Evolutionary conservation across 805 yeast genomes (phyloP).

Genomic region (Lipomyces yamadae): DNA sequence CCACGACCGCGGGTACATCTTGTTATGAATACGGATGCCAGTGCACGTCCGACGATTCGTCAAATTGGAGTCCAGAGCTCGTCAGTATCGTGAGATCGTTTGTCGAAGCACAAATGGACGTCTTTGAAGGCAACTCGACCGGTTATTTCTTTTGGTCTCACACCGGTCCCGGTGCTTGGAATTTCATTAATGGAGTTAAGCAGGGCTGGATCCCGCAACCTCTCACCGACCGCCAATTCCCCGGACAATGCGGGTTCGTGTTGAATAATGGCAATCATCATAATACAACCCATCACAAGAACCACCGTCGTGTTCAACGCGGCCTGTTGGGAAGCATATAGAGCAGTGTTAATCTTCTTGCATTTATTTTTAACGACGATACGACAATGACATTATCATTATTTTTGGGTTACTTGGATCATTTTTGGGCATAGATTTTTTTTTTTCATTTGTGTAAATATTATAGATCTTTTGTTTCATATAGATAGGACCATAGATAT

Average conservation of each 20-base stretch:
- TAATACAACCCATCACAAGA: too few species aligned
- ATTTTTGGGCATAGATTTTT: background rate
- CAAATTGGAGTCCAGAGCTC: slow-evolving; percentile 63
- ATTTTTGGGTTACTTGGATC: background rate
- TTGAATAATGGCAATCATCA: slow-evolving; percentile 4
- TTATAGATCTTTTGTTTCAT: background rate
- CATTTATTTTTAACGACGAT: too few species aligned
- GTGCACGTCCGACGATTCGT: slow-evolving; percentile 50
- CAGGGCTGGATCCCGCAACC: slow-evolving; percentile 82
- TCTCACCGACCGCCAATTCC: slow-evolving; percentile 65
- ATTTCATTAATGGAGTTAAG: slow-evolving; percentile 62
- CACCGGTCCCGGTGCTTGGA: slow-evolving; percentile 90
- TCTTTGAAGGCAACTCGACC: slow-evolving; percentile 61
- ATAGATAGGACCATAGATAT: too few species aligned
- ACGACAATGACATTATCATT: background rate
- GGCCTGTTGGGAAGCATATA: slow-evolving; percentile 9
- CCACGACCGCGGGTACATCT: slow-evolving; percentile 86
- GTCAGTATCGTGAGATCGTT: slow-evolving; percentile 65
- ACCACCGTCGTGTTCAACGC: slow-evolving; percentile 12
- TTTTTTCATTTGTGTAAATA: background rate
- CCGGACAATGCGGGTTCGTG: slow-evolving; percentile 62
- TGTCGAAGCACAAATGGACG: slow-evolving; percentile 89
- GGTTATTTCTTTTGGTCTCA: slow-evolving; percentile 96
- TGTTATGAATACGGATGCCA: slow-evolving; percentile 71
- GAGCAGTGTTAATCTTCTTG: too few species aligned